Evolutionary conservation across 139 green algal genomes (phyloP).

Genomic region (Ulvella scutata): DNA sequence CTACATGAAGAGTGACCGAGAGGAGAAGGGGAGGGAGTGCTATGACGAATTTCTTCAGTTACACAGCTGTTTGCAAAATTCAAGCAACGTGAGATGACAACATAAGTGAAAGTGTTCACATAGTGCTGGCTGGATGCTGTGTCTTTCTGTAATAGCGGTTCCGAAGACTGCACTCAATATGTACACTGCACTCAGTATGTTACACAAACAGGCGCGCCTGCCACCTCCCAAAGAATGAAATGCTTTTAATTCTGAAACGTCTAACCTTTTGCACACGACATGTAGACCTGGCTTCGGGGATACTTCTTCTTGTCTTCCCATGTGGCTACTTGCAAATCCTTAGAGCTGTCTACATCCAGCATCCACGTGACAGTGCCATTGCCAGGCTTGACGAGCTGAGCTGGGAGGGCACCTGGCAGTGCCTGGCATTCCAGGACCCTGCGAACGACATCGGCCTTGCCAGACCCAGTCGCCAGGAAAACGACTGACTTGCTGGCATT

Average conservation of each 20-base stretch:
- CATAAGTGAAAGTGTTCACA: no score
- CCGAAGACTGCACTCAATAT: no score
- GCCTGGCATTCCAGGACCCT: slow-evolving; percentile 23
- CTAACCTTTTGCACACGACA: no score
- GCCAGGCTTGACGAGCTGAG: slow-evolving; percentile 68
- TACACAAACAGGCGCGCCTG: no score
- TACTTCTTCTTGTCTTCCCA: slow-evolving; percentile 62
- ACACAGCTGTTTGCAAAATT: background rate
- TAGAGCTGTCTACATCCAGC: slow-evolving; percentile 31
- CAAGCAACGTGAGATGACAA: no score
- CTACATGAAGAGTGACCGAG: background rate
- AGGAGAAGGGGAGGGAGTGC: background rate
- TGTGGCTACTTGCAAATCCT: slow-evolving; percentile 29
- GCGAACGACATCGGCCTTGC: slow-evolving; percentile 25
- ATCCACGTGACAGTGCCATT: slow-evolving; percentile 26
- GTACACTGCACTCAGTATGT: no score
- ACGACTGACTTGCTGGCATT: slow-evolving; percentile 51
- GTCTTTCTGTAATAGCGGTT: no score
- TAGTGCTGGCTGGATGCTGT: no score
- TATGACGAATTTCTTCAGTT: background rate
- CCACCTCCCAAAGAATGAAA: no score
- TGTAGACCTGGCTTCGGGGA: slow-evolving; percentile 24
- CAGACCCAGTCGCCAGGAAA: slow-evolving; percentile 11
- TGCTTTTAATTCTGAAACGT: no score
- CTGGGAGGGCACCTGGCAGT: slow-evolving; percentile 70